Percentiles rank a stretch among this genome's conserved stretches.
phyloP scores from a whole-genome alignment of 2,329 filamentous ascomycete genomes.

The Aspergillus aculeatinus region DNA sequence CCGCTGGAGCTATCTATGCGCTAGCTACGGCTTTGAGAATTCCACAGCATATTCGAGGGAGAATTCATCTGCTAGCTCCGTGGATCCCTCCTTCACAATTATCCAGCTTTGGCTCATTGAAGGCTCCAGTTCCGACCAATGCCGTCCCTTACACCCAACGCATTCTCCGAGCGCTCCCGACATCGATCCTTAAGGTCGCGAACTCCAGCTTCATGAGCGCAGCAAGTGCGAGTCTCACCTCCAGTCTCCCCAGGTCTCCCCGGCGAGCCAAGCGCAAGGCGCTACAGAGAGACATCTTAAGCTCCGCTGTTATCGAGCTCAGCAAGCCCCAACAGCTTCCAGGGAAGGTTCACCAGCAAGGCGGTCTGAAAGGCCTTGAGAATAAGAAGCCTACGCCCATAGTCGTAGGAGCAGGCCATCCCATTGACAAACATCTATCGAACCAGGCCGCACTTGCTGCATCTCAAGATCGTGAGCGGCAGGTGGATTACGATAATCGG shows the following conservation, averaged over 20 bases:
- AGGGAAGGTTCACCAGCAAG: slow-evolving; percentile 21
- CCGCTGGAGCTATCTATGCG: slow-evolving; percentile 95
- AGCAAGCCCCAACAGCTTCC: slow-evolving; percentile 15
- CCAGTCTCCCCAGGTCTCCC: slow-evolving; percentile 67
- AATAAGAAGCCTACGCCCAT: slow-evolving; percentile 18
- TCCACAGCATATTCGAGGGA: slow-evolving; percentile 90
- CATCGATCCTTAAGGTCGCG: slow-evolving; percentile 86
- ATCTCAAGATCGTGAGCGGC: slow-evolving; percentile 37
- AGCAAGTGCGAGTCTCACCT: slow-evolving; percentile 81
- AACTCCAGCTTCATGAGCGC: slow-evolving; percentile 95
- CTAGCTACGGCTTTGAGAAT: slow-evolving; percentile 92
- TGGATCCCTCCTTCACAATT: slow-evolving; percentile 92
- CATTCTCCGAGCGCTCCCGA: slow-evolving; percentile 84
- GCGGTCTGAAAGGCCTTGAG: slow-evolving; percentile 19
- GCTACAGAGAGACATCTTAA: slow-evolving; percentile 37
- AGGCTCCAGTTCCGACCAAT: slow-evolving; percentile 74
- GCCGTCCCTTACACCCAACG: slow-evolving; percentile 89
- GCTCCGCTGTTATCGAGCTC: slow-evolving; percentile 55
- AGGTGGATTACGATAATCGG: slow-evolving; percentile 68
- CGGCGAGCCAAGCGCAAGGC: slow-evolving; percentile 61
- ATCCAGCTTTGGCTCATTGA: slow-evolving; percentile 71
- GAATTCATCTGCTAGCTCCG: slow-evolving; percentile 89
- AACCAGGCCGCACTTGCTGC: slow-evolving; percentile 17
- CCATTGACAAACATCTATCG: slow-evolving; percentile 9
- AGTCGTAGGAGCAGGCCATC: slow-evolving; percentile 17